Conservation (phyloP, 371 early-diverging fungal genomes). For the Syncephalis plumigaleata region DNA sequence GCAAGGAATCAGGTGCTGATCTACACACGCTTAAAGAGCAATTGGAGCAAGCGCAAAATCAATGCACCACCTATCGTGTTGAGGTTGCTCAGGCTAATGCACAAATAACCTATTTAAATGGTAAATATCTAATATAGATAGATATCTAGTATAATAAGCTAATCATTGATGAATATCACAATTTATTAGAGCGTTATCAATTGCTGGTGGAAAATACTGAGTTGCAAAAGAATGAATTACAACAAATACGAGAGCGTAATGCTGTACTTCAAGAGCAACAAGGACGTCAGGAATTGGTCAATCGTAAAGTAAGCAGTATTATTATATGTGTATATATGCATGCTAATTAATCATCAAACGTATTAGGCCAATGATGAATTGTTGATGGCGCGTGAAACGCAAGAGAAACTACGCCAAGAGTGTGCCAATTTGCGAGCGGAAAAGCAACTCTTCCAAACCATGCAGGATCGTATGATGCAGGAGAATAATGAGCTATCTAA, state of each 20-base stretch:
- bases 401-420: constrained; percentile 16
- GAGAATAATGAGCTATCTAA: constrained; percentile 22
- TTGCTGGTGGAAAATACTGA: constrained; percentile 19
- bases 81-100: constrained; percentile 26
- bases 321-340: too few species aligned
- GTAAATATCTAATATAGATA: too few species aligned
- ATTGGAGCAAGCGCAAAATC: constrained; percentile 14
- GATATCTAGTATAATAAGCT: too few species aligned
- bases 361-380: constrained; percentile 11
- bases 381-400: constrained; percentile 16
- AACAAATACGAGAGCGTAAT: constrained; percentile 18
- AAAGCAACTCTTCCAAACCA: constrained; percentile 20
- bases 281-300: constrained; percentile 12
- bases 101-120: constrained; percentile 18
- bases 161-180: too few species aligned
- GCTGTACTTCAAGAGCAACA: constrained; percentile 11
- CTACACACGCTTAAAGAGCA: constrained; percentile 24
- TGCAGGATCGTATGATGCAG: constrained; percentile 19
- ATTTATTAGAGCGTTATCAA: constrained; percentile 24
- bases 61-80: constrained; percentile 21
- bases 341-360: too few species aligned
- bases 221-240: constrained; percentile 18
- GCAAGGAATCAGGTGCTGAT: constrained; percentile 26
- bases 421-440: constrained; percentile 22
- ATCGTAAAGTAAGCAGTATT: constrained; percentile 12